phyloP scores from a whole-genome alignment of 1,139 yeast genomes.

The Taiozyma sp. region DNA sequence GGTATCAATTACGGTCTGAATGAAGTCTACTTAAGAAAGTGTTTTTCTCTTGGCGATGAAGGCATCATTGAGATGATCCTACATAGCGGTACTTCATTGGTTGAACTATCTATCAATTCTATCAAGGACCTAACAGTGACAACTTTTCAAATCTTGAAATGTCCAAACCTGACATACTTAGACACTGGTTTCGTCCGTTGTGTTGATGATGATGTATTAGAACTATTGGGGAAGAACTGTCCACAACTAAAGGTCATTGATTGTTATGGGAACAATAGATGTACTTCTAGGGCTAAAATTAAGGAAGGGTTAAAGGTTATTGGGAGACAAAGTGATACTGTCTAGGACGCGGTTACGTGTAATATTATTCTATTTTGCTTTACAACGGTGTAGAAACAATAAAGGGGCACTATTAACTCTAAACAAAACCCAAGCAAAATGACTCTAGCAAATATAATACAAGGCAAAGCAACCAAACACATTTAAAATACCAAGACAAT shows the following conservation, averaged over 20 bases:
- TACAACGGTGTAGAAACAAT: background rate
- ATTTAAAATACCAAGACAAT: background rate
- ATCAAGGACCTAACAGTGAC: constrained; percentile 50
- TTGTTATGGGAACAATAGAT: constrained; percentile 73
- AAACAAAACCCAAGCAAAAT: background rate
- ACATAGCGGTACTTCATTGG: constrained; percentile 65
- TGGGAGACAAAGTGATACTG: constrained; percentile 71
- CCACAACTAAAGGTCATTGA: constrained; percentile 62
- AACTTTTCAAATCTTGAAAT: constrained; percentile 42
- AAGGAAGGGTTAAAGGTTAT: constrained; percentile 57
- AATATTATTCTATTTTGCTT: background rate
- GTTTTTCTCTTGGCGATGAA: constrained; percentile 58
- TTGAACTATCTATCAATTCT: constrained; percentile 70
- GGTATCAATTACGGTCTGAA: constrained; percentile 53
- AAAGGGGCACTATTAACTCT: background rate
- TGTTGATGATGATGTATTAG: constrained; percentile 61
- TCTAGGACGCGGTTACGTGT: constrained; percentile 2
- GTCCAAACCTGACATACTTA: constrained; percentile 58
- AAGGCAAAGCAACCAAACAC: background rate
- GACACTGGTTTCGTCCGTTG: constrained; percentile 77
- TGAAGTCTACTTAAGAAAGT: constrained; percentile 59
- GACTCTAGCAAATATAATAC: background rate
- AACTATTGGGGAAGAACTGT: constrained; percentile 50
- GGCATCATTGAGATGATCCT: constrained; percentile 55
- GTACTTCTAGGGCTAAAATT: constrained; percentile 51